Evolutionary conservation across 2,329 filamentous ascomycete genomes (phyloP).

Genomic region (Septoria linicola): DNA sequence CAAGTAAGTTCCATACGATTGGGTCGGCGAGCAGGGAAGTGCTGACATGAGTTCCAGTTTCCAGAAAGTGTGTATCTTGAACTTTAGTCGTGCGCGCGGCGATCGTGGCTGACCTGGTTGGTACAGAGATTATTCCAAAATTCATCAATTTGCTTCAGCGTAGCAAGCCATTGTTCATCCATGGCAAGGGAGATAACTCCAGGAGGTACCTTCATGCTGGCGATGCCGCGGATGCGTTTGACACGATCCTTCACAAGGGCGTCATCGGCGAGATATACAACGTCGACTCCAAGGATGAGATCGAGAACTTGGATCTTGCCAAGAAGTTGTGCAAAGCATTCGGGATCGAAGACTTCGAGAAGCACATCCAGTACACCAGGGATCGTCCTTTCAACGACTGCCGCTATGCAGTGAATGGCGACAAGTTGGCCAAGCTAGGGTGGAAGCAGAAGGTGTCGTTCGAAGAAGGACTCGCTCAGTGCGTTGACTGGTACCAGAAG

Average conservation of each 20-base stretch:
- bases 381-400: conserved; percentile 78
- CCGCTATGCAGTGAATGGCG: conserved; percentile 69
- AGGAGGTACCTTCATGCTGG: conserved; percentile 75
- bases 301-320: conserved; percentile 72
- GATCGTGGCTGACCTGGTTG: neutral
- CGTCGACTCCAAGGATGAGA: conserved; percentile 73
- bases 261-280: conserved; percentile 76
- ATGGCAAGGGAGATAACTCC: conserved; percentile 73
- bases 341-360: conserved; percentile 54
- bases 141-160: conserved; percentile 72
- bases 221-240: conserved; percentile 77
- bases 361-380: conserved; percentile 71
- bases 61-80: conserved; percentile 26
- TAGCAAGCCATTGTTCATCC: conserved; percentile 65
- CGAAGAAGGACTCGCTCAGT: conserved; percentile 61
- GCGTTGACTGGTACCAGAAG: conserved; percentile 67
- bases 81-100: too few species aligned
- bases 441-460: conserved; percentile 69
- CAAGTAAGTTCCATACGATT: conserved; percentile 57
- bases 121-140: conserved; percentile 76
- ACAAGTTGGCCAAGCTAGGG: conserved; percentile 64
- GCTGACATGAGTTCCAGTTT: conserved; percentile 26
- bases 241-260: conserved; percentile 79
- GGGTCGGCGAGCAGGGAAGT: neutral
- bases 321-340: conserved; percentile 63